Evolutionary conservation across 1,139 yeast species (phyloP).

Genomic region (Blastobotrys buckinghamii): DNA sequence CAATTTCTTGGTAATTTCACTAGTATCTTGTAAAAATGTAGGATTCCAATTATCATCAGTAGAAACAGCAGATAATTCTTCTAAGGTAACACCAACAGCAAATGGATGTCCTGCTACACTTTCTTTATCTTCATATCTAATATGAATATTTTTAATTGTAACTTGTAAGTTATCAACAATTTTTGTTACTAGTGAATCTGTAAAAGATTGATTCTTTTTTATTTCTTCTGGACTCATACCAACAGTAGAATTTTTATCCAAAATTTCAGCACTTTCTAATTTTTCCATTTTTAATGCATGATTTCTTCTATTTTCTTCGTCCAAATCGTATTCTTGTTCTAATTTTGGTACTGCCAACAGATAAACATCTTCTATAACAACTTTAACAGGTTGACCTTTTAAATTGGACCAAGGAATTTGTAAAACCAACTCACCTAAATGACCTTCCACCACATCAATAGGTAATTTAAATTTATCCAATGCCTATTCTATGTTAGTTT

Average conservation of each 20-base stretch:
- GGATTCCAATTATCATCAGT: constrained; percentile 84
- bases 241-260: constrained; percentile 33
- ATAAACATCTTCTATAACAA: constrained; percentile 83
- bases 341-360: constrained; percentile 71
- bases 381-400: constrained; percentile 87
- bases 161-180: constrained; percentile 90
- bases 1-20: constrained; percentile 66
- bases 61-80: constrained; percentile 87
- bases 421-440: constrained; percentile 78
- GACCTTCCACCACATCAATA: constrained; percentile 84
- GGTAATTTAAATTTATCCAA: constrained; percentile 83
- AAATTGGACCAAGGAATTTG: constrained; percentile 97
- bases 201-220: constrained; percentile 65
- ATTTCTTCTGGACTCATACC: constrained; percentile 40
- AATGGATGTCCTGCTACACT: constrained; percentile 54
- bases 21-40: constrained; percentile 70
- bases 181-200: constrained; percentile 82
- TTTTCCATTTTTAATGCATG: constrained; percentile 60
- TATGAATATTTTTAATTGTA: constrained; percentile 86
- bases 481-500: constrained; percentile 38
- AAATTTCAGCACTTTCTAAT: constrained; percentile 62
- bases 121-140: constrained; percentile 77
- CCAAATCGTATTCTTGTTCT: constrained; percentile 46
- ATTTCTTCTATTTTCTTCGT: constrained; percentile 62
- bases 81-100: constrained; percentile 74